phyloP scores from a whole-genome alignment of 371 early-diverging fungal species.

The Mortierella sp. region DNA sequence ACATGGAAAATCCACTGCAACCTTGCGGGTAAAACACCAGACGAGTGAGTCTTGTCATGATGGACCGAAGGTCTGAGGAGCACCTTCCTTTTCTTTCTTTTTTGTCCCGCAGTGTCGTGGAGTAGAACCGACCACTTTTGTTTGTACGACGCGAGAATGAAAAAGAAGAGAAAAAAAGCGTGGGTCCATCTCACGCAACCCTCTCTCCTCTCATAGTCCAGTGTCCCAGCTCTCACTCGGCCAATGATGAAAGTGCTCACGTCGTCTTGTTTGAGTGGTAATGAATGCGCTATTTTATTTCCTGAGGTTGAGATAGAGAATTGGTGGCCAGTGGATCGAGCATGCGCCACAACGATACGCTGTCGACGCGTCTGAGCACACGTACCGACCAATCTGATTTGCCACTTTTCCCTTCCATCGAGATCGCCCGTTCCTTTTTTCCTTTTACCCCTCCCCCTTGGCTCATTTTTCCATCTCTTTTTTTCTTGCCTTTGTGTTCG shows the following conservation, averaged over 20 bases:
- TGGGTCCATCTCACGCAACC: not conserved
- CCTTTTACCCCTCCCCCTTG: not conserved
- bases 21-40: too few relatives aligned
- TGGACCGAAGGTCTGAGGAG: not conserved
- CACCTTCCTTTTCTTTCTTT: not conserved
- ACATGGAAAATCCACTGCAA: too few relatives aligned
- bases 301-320: not conserved
- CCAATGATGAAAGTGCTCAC: not conserved
- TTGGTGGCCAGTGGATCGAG: slow-evolving; percentile 11
- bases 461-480: not conserved
- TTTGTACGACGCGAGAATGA: not conserved
- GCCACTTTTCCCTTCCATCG: not conserved
- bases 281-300: too few relatives aligned
- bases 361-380: not conserved
- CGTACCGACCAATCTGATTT: slow-evolving; percentile 2
- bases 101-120: too few relatives aligned
- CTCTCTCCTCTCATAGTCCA: not conserved
- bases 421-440: too few relatives aligned
- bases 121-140: too few relatives aligned
- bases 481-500: too few relatives aligned
- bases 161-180: not conserved
- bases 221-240: not conserved
- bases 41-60: not conserved
- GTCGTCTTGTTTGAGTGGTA: too few relatives aligned
- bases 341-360: slow-evolving; percentile 26